Conservation (phyloP, 2,329 filamentous ascomycete genomes). For the Lojkania enalia region DNA sequence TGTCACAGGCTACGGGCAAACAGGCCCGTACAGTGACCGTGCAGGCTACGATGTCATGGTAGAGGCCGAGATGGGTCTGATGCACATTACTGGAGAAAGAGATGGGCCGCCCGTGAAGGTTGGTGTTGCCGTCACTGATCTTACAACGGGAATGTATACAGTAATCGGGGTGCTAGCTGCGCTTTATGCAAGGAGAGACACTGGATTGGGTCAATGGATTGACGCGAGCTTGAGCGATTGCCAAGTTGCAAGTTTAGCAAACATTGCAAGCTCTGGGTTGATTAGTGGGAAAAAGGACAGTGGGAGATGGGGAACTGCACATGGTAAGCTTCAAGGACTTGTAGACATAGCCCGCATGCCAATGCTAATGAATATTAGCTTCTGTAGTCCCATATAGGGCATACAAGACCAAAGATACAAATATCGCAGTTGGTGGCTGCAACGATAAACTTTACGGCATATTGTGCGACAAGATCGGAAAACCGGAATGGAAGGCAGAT, state of each 20-base stretch:
- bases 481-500: slow-evolving; percentile 62
- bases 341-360: no score
- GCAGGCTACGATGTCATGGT: slow-evolving; percentile 99
- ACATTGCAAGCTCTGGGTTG: slow-evolving; percentile 87
- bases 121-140: slow-evolving; percentile 93
- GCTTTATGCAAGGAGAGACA: slow-evolving; percentile 72
- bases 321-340: slow-evolving; percentile 70
- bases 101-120: slow-evolving; percentile 94
- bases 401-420: slow-evolving; percentile 66
- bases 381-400: slow-evolving; percentile 94
- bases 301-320: slow-evolving; percentile 92
- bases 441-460: slow-evolving; percentile 65
- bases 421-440: slow-evolving; percentile 65
- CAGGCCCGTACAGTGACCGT: slow-evolving; percentile 80
- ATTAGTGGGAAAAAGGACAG: slow-evolving; percentile 85
- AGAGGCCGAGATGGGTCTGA: slow-evolving; percentile 94
- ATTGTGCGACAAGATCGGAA: slow-evolving; percentile 59
- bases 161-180: slow-evolving; percentile 94
- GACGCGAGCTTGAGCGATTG: slow-evolving; percentile 90
- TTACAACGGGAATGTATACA: slow-evolving; percentile 93
- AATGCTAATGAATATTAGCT: slow-evolving; percentile 62
- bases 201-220: slow-evolving; percentile 84
- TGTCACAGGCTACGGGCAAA: slow-evolving; percentile 95
- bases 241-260: slow-evolving; percentile 87
- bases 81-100: slow-evolving; percentile 93